Evolutionary conservation across 225 moss, liverwort and hornwort genomes (phyloP), one percentile per base, ranked within the genome.

Genomic region (Bryoerythrophyllum caledonicum): DNA sequence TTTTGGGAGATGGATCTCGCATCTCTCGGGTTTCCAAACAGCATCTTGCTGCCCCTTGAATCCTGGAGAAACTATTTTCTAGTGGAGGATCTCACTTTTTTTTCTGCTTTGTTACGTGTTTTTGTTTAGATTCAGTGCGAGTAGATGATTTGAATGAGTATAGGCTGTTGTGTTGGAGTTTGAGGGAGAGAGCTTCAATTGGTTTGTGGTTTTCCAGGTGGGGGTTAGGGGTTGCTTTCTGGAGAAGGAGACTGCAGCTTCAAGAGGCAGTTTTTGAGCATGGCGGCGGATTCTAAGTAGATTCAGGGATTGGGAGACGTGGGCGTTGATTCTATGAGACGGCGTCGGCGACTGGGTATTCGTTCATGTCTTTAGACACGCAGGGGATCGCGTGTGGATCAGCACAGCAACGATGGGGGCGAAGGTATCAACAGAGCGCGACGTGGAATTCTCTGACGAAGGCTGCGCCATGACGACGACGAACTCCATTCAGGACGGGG

Each of bases 381-480:
- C 48, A 63, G 17, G 48, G 27, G 17, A 40, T 65, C 10, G 27
- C 17, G n/a, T 54, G 71, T 54, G 57, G 26, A 40, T 62, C 0
- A 59, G 23, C 19, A 23, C 38, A 68, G 72, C 72, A 30, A 40
- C 30, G 26, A 86, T 86, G 86, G 86, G 86, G 59, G 78, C 80
- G n/a, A 83, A 80, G 62, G 63, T 72, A 9, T 86, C 86, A 8
- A 80, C 68, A 10, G 67, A 68, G 0, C 80, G 67, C 9, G 65
- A 79, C 21, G 71, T 20, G 9, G 38, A 20, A 21, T 71, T 1
- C 23, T 64, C 20, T 25, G 67, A 67, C 38, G 67, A 72, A 19
- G 67, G 66, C 67, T 9, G 5, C 62, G 27, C 21, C 62, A 19
- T 19, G 68, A 53, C 14, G 40, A 11, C 48, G 48, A 38, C 38